Conservation (phyloP, 495 filamentous ascomycete species). For the Aspergillus nanangensis region DNA sequence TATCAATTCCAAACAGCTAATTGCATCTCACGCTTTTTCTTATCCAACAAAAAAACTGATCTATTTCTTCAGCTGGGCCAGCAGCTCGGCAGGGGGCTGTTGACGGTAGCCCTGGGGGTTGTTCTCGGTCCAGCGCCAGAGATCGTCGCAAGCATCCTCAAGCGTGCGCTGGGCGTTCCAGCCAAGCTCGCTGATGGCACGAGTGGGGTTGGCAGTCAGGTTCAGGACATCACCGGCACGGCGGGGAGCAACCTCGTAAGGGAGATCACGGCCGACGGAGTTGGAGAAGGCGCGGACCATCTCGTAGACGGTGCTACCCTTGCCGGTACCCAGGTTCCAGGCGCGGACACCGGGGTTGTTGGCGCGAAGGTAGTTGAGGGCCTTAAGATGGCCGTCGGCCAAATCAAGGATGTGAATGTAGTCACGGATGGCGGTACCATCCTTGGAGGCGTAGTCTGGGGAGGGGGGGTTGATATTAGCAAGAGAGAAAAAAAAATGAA, state of each 20-base stretch:
- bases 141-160: conserved; percentile 87
- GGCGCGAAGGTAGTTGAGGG: conserved; percentile 85
- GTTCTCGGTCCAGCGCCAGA: conserved; percentile 94
- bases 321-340: conserved; percentile 97
- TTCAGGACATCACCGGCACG: conserved; percentile 89
- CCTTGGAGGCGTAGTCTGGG: conserved; percentile 81
- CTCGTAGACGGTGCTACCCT: conserved; percentile 91
- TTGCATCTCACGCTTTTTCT: too few species aligned
- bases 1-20: too few species aligned
- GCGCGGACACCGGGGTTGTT: conserved; percentile 89
- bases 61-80: conserved; percentile 66
- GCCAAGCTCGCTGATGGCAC: conserved; percentile 79
- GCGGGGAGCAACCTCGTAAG: conserved; percentile 81
- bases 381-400: conserved; percentile 82
- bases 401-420: conserved; percentile 88
- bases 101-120: conserved; percentile 95
- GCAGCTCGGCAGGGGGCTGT: conserved; percentile 75
- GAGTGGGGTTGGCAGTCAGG: conserved; percentile 84
- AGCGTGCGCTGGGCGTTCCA: conserved; percentile 91
- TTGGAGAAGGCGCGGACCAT: conserved; percentile 93
- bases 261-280: conserved; percentile 77
- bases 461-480: background rate
- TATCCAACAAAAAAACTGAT: too few species aligned
- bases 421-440: conserved; percentile 76
- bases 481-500: too few species aligned